A percentile compares a stretch with the other conserved stretches of the same genome.
Conservation (phyloP, 2,329 filamentous ascomycete genomes). For the Fusarium tricinctum region DNA sequence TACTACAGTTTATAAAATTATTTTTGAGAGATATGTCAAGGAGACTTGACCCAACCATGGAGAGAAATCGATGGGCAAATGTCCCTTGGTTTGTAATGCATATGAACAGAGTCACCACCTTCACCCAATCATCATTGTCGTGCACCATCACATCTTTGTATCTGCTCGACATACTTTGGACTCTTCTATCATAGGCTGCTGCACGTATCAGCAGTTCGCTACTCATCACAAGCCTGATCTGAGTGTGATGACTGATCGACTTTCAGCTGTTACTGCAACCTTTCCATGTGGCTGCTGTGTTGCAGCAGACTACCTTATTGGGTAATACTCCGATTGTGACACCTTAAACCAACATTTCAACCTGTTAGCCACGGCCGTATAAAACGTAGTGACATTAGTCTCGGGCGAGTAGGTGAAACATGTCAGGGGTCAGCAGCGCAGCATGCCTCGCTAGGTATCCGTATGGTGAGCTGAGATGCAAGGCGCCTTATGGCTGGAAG, state of each 20-base stretch:
- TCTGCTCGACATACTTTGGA: not conserved
- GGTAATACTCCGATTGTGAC: slow-evolving; percentile 33
- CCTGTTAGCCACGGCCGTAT: slow-evolving; percentile 11
- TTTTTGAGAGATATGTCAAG: not conserved
- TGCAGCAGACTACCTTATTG: slow-evolving; percentile 37
- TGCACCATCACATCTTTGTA: slow-evolving; percentile 1
- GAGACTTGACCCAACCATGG: not conserved
- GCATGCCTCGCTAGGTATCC: slow-evolving; percentile 1
- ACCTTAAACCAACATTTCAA: slow-evolving; percentile 35
- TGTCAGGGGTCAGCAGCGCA: slow-evolving; percentile 16
- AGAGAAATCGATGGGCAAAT: not conserved
- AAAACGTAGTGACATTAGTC: slow-evolving; percentile 14
- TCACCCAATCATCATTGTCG: not conserved
- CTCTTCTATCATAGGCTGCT: slow-evolving; percentile 2
- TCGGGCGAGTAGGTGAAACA: slow-evolving; percentile 26
- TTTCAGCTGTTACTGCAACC: slow-evolving; percentile 31
- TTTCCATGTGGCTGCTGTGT: slow-evolving; percentile 31
- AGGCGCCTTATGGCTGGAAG: slow-evolving; percentile 15
- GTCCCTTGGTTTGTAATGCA: too few species aligned
- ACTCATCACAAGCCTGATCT: slow-evolving; percentile 25
- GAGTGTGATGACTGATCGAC: slow-evolving; percentile 35
- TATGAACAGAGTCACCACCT: too few species aligned
- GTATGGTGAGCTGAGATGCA: slow-evolving; percentile 21
- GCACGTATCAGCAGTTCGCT: not conserved
- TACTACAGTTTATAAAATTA: not conserved